Evolutionary conservation across 1,284 basidiomycete genomes (phyloP).

Genomic region (Mycena sp.): DNA sequence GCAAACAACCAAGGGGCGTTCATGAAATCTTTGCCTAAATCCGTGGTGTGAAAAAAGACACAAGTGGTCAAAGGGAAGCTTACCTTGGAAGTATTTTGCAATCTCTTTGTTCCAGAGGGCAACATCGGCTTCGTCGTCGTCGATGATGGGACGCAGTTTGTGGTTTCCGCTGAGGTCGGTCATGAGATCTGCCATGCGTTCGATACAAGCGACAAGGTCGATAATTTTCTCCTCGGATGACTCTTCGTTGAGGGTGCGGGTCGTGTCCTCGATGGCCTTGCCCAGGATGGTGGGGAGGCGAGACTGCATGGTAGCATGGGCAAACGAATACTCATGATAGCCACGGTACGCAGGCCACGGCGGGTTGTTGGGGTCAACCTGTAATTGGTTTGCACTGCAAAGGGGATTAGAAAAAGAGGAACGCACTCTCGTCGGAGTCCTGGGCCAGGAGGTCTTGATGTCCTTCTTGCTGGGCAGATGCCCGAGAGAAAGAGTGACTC

Average conservation of each 20-base stretch:
- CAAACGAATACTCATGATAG: conserved; percentile 96
- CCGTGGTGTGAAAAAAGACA: too few species aligned
- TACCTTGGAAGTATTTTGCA: conserved; percentile 50
- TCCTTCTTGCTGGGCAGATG: conserved; percentile 77
- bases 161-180: conserved; percentile 81
- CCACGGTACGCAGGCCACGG: conserved; percentile 97
- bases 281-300: conserved; percentile 95
- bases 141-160: conserved; percentile 86
- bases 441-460: conserved; percentile 74
- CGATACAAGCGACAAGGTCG: conserved; percentile 89
- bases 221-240: conserved; percentile 86
- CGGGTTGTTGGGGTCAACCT: conserved; percentile 93
- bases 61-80: too few species aligned
- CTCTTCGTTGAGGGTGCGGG: conserved; percentile 90
- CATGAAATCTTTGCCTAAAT: conserved; percentile 86
- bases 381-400: neutral
- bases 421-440: conserved; percentile 74
- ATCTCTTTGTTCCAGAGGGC: conserved; percentile 91
- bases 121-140: conserved; percentile 94
- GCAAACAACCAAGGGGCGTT: conserved; percentile 96
- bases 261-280: conserved; percentile 95
- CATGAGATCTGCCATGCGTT: conserved; percentile 89
- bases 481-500: conserved; percentile 73
- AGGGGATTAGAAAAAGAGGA: conserved; percentile 8
- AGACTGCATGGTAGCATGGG: conserved; percentile 93